Percentiles rank a stretch among this genome's conserved stretches.
Evolutionary conservation across 768 basidiomycete species (phyloP).

Genomic region (Tephrocybe rancida): DNA sequence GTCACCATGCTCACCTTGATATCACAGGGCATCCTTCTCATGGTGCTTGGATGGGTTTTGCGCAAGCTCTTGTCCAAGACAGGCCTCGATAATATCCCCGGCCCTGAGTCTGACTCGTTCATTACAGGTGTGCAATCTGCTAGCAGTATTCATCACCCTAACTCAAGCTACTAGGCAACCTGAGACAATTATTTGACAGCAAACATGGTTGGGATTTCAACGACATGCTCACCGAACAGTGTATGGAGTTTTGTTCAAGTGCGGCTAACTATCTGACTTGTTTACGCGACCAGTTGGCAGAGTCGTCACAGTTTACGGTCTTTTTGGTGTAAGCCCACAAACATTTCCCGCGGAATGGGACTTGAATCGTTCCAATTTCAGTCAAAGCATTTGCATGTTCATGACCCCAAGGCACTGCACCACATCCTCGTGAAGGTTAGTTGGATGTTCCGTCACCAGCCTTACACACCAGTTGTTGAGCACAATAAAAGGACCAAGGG

Average conservation of each 20-base stretch:
- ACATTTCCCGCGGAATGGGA: no score
- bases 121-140: slow-evolving; percentile 27
- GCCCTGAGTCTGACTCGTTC: slow-evolving; percentile 30
- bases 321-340: slow-evolving; percentile 9
- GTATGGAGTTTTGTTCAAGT: background rate
- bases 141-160: background rate
- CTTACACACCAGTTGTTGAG: background rate
- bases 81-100: slow-evolving; percentile 35
- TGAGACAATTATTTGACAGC: slow-evolving; percentile 6
- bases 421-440: no score
- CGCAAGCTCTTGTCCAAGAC: slow-evolving; percentile 17
- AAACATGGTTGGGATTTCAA: slow-evolving; percentile 4
- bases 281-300: background rate
- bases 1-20: no score
- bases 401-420: slow-evolving; percentile 11
- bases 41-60: slow-evolving; percentile 14
- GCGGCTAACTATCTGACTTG: background rate
- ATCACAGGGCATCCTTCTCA: no score
- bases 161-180: background rate
- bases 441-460: background rate
- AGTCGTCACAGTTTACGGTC: no score
- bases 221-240: background rate
- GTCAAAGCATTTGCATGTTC: background rate
- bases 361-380: background rate
- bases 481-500: slow-evolving; percentile 7